Evolutionary conservation across 2,329 filamentous ascomycete species (phyloP), one percentile per base, ranked within the genome.

Genomic region (Penicillium janthinellum): DNA sequence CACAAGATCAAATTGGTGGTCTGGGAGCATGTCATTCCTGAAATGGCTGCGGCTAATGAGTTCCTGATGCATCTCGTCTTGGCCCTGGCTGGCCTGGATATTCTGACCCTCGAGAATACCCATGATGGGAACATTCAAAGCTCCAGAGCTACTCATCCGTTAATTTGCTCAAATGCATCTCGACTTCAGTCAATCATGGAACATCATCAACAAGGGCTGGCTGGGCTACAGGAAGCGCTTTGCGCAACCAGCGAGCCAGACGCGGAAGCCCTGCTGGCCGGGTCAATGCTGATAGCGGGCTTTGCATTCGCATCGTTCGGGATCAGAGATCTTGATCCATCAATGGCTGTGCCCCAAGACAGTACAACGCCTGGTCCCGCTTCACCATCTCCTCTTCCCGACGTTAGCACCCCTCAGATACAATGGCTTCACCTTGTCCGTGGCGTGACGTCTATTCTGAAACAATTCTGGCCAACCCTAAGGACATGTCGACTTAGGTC

Each of bases 51-150:
- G 5, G 55, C 51, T 1, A 53, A 66, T 14, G 56, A 60, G 14
- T 68, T 59, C 25, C 14, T 71, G 37, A 71, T 71, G 69, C 67
- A 70, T 50, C 44, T 71, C n/a, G 54, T 70, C 34, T 55, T 71
- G 3, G 67, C 67, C 8, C 51, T 71, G n/a, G 65, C 68, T 2
- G 68, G 69, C 7, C 6, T 66, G 6, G 55, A 71, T 54, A 34
- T 61, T 5, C 39, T 67, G 35, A 63, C 54, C 14, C 31, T 20
- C 5, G 15, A 39, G 14, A 17, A 41, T 37, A 20, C 17, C 14
- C 8, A 11, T 6, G n/a, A 39, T 10, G 34, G 12, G 28, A n/a
- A 2, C 7, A 7, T 10, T 22, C 28, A 44, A 31, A 42, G 15
- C 3, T 22, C 38, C 1, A 20, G 20, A 20, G 20, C 20, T 44